Conservation (phyloP, 2,329 filamentous ascomycete genomes). For the Helotiales sp. region DNA sequence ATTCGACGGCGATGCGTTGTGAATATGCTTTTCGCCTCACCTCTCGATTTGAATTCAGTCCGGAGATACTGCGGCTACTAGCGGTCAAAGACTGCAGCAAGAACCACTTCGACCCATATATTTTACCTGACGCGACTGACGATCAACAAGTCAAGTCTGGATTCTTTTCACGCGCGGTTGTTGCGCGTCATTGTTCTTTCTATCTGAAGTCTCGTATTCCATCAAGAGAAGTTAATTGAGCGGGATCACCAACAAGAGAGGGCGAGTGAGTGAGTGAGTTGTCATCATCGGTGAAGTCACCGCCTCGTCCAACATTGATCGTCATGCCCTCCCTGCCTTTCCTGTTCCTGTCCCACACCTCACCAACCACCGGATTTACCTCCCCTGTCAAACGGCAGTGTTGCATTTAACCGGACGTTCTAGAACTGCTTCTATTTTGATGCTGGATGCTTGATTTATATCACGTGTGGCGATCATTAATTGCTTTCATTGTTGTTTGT, state of each 20-base stretch:
- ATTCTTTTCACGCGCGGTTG: conserved; percentile 5
- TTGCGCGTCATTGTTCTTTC: conserved; percentile 6
- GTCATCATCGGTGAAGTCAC: conserved; percentile 12
- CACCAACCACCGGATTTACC: conserved; percentile 5
- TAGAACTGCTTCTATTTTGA: conserved; percentile 2
- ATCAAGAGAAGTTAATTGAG: not conserved
- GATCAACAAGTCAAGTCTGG: conserved; percentile 6
- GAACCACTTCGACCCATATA: not conserved
- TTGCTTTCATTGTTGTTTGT: too few relatives aligned
- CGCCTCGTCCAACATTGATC: not conserved
- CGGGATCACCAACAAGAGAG: not conserved
- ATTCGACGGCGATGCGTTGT: not conserved
- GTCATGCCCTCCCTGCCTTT: not conserved
- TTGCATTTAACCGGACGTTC: not conserved
- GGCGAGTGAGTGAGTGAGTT: not conserved
- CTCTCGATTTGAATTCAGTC: not conserved
- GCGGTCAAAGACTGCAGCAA: conserved; percentile 11
- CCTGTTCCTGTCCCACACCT: not conserved
- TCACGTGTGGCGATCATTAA: not conserved
- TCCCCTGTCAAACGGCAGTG: not conserved
- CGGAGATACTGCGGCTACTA: conserved; percentile 12
- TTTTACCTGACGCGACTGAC: not conserved
- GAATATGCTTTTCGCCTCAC: conserved; percentile 1
- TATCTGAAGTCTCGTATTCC: not conserved
- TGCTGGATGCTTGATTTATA: not conserved